Evolutionary conservation across 106 monocot genomes (phyloP).

Genomic region (Gastrodia elata): DNA sequence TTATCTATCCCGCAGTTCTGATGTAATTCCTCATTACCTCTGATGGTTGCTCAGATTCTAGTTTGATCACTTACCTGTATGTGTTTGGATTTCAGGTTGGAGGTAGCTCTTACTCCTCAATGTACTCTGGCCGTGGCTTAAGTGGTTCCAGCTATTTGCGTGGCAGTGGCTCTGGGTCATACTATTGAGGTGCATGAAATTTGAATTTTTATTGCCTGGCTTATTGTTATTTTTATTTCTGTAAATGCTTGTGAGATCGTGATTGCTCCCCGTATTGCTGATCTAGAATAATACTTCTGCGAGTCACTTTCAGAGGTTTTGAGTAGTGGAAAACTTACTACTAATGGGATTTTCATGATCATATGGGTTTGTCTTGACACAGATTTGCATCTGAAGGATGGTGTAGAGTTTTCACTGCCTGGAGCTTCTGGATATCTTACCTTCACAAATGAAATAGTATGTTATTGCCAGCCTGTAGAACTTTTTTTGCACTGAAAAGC

Average conservation of each 20-base stretch:
- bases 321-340: not conserved
- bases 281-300: not conserved
- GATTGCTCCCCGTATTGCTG: not conserved
- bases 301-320: not conserved
- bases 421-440: constrained; percentile 51
- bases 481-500: constrained; percentile 4
- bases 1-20: constrained; percentile 66
- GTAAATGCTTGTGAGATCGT: not conserved
- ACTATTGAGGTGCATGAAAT: constrained; percentile 66
- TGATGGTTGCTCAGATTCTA: not conserved
- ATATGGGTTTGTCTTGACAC: constrained; percentile 62
- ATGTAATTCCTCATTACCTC: constrained; percentile 39
- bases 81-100: constrained; percentile 40
- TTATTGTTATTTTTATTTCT: not conserved
- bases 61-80: not conserved
- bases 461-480: not conserved
- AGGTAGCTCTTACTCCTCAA: constrained; percentile 61
- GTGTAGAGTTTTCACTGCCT: constrained; percentile 42
- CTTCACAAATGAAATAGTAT: constrained; percentile 33
- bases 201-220: not conserved
- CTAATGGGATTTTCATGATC: constrained; percentile 25
- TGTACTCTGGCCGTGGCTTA: constrained; percentile 62
- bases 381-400: constrained; percentile 40
- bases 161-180: constrained; percentile 60
- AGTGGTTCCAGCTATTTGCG: constrained; percentile 50